Evolutionary conservation across 345 rosid genomes (phyloP).

Genomic region (Alliaria petiolata): DNA sequence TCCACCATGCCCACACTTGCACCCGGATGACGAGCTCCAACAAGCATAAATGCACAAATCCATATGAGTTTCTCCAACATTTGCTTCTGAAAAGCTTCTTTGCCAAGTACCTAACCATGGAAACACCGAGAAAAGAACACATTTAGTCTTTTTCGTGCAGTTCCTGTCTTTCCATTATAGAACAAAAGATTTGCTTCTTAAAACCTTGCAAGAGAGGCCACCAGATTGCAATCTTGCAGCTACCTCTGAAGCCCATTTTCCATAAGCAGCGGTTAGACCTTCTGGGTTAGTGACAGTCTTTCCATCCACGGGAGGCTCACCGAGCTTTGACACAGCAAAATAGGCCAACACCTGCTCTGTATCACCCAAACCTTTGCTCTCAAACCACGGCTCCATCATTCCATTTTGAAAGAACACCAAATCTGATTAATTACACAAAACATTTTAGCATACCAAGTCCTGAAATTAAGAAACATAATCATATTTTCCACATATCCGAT

Average conservation of each 20-base stretch:
- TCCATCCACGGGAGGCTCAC: constrained; percentile 88
- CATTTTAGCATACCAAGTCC: neutral
- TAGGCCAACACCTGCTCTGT: constrained; percentile 89
- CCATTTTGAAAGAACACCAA: constrained; percentile 98
- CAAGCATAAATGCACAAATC: constrained; percentile 97
- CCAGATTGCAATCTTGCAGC: constrained; percentile 83
- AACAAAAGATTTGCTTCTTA: constrained; percentile 5
- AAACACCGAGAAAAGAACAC: neutral
- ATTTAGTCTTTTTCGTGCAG: neutral
- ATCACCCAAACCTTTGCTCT: constrained; percentile 71
- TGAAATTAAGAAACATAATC: neutral
- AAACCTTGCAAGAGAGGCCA: constrained; percentile 93
- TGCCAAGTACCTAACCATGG: constrained; percentile 66
- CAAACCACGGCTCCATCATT: constrained; percentile 97
- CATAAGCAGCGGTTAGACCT: constrained; percentile 91
- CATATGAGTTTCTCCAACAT: constrained; percentile 94
- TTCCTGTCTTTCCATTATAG: neutral
- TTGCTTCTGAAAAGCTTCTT: constrained; percentile 90
- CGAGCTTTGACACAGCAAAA: constrained; percentile 91
- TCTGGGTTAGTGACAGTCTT: constrained; percentile 94
- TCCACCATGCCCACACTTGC: constrained; percentile 87
- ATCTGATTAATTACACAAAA: constrained; percentile 51
- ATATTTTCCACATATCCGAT: neutral
- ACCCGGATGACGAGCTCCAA: constrained; percentile 98
- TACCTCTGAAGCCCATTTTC: constrained; percentile 85